Base-by-base conservation (phyloP, 805 yeast species). In the Millerozyma miso region DNA sequence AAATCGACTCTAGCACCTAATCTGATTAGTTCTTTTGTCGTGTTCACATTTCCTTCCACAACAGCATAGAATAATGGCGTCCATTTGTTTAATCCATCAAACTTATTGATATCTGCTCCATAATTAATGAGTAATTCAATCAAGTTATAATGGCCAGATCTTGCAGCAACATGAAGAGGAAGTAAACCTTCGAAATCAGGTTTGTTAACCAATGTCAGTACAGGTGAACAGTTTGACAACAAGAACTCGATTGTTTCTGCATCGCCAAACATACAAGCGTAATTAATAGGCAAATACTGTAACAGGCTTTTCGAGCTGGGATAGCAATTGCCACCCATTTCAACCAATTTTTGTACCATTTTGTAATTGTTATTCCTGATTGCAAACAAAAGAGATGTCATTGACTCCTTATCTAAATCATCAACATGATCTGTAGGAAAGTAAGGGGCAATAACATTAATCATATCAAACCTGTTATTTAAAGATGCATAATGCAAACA, bases 51-150 rank as follows among this genome's bases (percentile, higher is more conserved):
- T 1, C 97, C 97, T 52, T 87, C 91, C 49, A 81, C 79, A 1
- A 90, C 90, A 16, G 96, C 87, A 60, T 93, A 91, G 55, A 89
- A 88, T 2, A 93, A 74, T 0, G 98, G 96, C 0, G 97, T 82
- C 97, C 98, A 93, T 53, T 84, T 85, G 58, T 90, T 89, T 43
- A 88, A 80, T 41, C 87, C 85, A 63, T 93, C 98, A 6, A 82
- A 54, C 45, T 79, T 81, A 62, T 93, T 86, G 4, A 91, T 79
- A 53, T 84, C 80, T 3, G 71, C 84, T 3, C 90, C 91, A 49
- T 83, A 74, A n/a, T 76, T 65, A 1, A 86, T 73, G 29, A 93
- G 66, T 37, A 89, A 62, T 23, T 83, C 77, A 10, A 93, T 80
- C 26, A 91, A 69, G 44, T 79, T 68, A 48, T 73, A 70, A 57